Evolutionary conservation across 140 eudicot genomes (phyloP), one percentile per base, ranked within the genome.

Genomic region (Cichorium intybus): DNA sequence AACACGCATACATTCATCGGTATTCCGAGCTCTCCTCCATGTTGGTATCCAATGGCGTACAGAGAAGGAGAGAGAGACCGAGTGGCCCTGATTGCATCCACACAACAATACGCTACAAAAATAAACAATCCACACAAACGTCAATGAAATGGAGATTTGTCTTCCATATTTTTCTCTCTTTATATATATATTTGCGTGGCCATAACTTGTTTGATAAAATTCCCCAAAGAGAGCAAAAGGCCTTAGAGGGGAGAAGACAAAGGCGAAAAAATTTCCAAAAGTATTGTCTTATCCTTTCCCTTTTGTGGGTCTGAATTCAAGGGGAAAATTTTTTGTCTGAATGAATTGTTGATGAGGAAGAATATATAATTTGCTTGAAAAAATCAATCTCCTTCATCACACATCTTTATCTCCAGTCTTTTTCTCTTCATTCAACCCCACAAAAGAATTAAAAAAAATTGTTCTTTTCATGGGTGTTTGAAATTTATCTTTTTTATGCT

Each of bases 241-340:
- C n/a, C n/a, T n/a, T n/a, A n/a, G n/a, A n/a, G n/a, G n/a, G 58
- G 64, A 60, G 57, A 56, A 56, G 59, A 24, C 41, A 17, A 34
- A 7, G 26, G 39, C 28, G 57, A 16, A 12, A 62, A 48, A 47
- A 10, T 24, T 24, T 14, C 24, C 56, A 37, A 43, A 43, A 16
- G 10, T 46, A 8, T 57, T 69, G 67, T 70, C 67, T 59, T 70
- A 60, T 70, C 68, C 61, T 70, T 70, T 58, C 67, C 26, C 35
- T 45, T 71, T 52, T 14, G 35, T 71, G 47, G 54, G 46, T 50
- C 24, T 49, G 55, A 60, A 8, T 1, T 64, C 39, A 43, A 4
- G 39, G 20, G 23, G 46, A 23, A 10, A 59, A 22, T 39, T 16
- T 59, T 59, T 23, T 59, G 64, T 58, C 15, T 24, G 58, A n/a